Evolutionary conservation across 768 basidiomycete species (phyloP), one percentile per base, ranked within the genome.

Genomic region (Panaeolus cyanescens): DNA sequence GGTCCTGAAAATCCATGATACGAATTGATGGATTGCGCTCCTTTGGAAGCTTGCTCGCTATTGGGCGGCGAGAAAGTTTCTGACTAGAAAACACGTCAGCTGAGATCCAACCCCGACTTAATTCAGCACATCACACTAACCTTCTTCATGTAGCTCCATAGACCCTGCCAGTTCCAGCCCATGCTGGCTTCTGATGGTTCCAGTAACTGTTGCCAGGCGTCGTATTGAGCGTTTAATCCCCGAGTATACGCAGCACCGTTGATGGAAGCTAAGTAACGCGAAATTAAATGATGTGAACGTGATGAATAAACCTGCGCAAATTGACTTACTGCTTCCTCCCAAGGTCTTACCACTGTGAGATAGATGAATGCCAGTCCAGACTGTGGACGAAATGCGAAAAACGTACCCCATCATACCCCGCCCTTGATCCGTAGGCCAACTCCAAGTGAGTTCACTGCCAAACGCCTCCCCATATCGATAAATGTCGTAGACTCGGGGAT

Each of bases 1-100:
- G 85, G 85, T 0, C 86, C 86, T 1, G 71, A 58, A 20, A 74
- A 78, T 5, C 85, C 85, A 65, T 87, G 85, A 64, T 83, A 85
- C 5, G 73, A 72, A 1, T 73, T 69, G 59, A 83, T 75, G 7
- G 68, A 81, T 58, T 82, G 79, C 1, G 81, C 81, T 1, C 82
- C 82, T 65, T 80, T 82, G 3, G 77, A 74, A 0, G 71, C 71
- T 67, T 84, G 82, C 55, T 78, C 73, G 9, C 66, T 56, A 58
- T 81, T 83, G 2, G 83, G 83, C 17, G 81, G 73, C 6, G 80
- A 80, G 66, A 83, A 83, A 4, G 72, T 65, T 66, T 84, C 82
- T 0, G 82, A 78, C 82, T 83, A 30, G 0, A 19, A 32, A 4
- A 25, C 45, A 50, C 25, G 45, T 50, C 45, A 50, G 7, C 15